phyloP scores from a whole-genome alignment of 352 stramenopile genomes.

The Phytopythium boreale region DNA sequence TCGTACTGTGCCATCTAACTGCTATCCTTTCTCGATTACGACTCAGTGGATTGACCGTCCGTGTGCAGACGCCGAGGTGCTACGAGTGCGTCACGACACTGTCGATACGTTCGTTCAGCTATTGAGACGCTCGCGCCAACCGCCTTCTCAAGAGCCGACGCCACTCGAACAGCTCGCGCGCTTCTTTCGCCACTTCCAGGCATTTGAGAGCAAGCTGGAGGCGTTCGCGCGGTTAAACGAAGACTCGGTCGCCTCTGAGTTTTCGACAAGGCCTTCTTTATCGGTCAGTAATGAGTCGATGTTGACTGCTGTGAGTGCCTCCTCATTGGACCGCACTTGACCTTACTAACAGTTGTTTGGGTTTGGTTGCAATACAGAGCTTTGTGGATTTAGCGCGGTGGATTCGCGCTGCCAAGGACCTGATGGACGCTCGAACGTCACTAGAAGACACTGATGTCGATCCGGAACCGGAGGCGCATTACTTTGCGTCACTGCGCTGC shows the following conservation, averaged over 20 bases:
- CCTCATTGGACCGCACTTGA: background rate
- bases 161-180: constrained; percentile 10
- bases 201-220: constrained; percentile 17
- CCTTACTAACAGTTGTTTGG: background rate
- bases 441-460: background rate
- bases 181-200: constrained; percentile 24
- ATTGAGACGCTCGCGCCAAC: background rate
- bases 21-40: too few relatives aligned
- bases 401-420: background rate
- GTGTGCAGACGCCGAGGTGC: constrained; percentile 10
- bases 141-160: background rate
- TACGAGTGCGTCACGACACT: constrained; percentile 16
- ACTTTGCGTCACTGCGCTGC: background rate
- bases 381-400: constrained; percentile 7
- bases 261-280: constrained; percentile 11
- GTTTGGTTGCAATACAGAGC: background rate
- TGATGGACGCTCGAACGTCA: background rate
- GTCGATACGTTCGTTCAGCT: constrained; percentile 15
- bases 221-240: constrained; percentile 6
- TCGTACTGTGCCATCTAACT: background rate
- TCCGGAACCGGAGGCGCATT: constrained; percentile 6
- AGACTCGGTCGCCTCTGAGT: background rate
- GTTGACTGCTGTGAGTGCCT: background rate
- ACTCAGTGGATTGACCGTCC: constrained; percentile 23
- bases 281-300: constrained; percentile 6